Base-by-base conservation (phyloP, 176 grass and related monocot species). In the Rhynchospora tenuis region DNA sequence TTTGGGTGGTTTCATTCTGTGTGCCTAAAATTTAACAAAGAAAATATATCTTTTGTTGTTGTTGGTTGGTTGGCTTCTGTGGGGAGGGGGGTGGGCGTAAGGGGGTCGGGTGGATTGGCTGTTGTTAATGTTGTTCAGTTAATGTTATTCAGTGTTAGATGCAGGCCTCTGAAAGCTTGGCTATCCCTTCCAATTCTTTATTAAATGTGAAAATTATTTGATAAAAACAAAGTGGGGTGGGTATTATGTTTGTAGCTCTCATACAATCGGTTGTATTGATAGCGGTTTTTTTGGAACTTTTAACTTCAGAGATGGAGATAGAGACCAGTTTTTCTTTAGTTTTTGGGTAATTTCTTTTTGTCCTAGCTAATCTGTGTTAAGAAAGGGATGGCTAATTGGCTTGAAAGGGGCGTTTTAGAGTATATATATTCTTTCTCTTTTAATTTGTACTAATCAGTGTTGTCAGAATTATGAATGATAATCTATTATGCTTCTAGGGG, bases 121-220 rank as follows among this genome's bases (percentile, higher is more conserved):
- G 50, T 56, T 77, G 73, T 56, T 77, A 56, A 31, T 77, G 50
- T 77, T 77, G 73, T 77, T 77, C 67, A n/a, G 73, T 56, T 77
- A 56, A 31, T 77, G 50, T 77, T 77, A 48, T 77, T 77, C 67
- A 31, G 73, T 27, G 50, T 55, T 77, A 77, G 73, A 56, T 77
- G 50, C 22, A 22, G 73, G 50, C 50, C 51, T 24, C 47, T 52
- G 70, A 60, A 64, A 77, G 50, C 71, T 38, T 74, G 50, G 64
- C 85, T 15, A 44, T 70, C 84, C 87, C 56, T 73, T 86, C 44
- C 8, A 68, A 87, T 92, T 88, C 84, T 83, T 94, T 89, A 78
- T 86, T 81, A 88, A 88, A 94, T 91, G 81, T 83, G 88, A 73
- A 90, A 86, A 61, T 82, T 84, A 81, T 93, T 58, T 86, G 87